Base-by-base conservation (phyloP, 306 rosid species). In the Lathyrus oleraceus region DNA sequence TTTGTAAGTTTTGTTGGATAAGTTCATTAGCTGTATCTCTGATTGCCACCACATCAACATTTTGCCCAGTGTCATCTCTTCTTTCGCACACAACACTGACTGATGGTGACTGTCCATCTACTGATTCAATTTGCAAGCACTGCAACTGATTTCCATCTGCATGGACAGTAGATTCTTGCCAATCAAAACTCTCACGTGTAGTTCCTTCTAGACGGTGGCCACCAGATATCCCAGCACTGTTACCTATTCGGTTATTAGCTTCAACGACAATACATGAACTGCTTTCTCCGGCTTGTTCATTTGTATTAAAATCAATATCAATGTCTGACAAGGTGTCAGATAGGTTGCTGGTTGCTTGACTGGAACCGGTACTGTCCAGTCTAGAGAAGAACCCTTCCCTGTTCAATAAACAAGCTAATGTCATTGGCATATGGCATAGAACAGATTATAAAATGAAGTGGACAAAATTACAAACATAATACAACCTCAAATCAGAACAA, bases 361-460 rank as follows among this genome's bases (percentile, higher is more conserved):
- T 78, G 81, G 83, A 80, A 60, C 70, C 79, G 85, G 88, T 74
- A 71, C 27, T 72, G 52, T 90, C 91, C 88, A 77, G 72, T 74
- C 84, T 70, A 61, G 88, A 86, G 84, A 76, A 78, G 67, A 90
- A 84, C 47, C 95, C 99, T 61, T 91, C 97, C 91, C 99, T 94
- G 65, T 63, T 70, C 72, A 84, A 64, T 59, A 70, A 78, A 77
- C 9, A n/a, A 65, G 56, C 71, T 60, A 43, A 60, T 65, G 66
- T 58, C 48, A 69, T 52, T 16, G 16, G 23, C 67, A 65, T 12
- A 42, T 13, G 16, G 23, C 67, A 65, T 9, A 42, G 20, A 65
- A 44, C 59, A 69, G 56, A 58, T 58, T 20, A 23, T 9, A 61
- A 52, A 32, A 39, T 47, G 30, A 28, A 36, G 25, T 6, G 60